Evolutionary conservation across 805 yeast genomes (phyloP).

Genomic region (Pichia membranifaciens): DNA sequence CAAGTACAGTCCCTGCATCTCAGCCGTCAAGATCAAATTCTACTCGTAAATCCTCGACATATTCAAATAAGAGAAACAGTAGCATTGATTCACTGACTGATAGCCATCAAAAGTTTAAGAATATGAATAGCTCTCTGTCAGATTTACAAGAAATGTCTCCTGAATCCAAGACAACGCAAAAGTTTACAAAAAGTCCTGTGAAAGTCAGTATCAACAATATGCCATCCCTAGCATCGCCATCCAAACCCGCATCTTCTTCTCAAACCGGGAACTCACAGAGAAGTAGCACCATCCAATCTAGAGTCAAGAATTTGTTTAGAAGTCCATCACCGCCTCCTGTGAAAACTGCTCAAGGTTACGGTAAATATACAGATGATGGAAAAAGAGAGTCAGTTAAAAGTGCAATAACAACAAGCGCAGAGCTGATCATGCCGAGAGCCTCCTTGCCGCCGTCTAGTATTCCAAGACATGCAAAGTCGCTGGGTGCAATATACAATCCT

Average conservation of each 20-base stretch:
- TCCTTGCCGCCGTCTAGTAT: background rate
- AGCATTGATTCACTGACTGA: slow-evolving; percentile 24
- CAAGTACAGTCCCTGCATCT: slow-evolving; percentile 14
- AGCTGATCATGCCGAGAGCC: background rate
- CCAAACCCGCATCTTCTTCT: slow-evolving; percentile 2
- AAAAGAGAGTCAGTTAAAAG: background rate
- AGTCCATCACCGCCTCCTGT: slow-evolving; percentile 39
- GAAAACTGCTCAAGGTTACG: slow-evolving; percentile 77
- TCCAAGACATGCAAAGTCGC: slow-evolving; percentile 1
- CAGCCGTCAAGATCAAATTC: slow-evolving; percentile 15
- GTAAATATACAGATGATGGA: slow-evolving; percentile 52
- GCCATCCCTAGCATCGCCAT: slow-evolving; percentile 16
- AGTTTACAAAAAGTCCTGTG: background rate
- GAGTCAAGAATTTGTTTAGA: slow-evolving; percentile 47
- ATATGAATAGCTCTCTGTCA: slow-evolving; percentile 5
- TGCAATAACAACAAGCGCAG: background rate
- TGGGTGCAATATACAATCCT: background rate
- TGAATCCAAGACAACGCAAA: slow-evolving; percentile 8
- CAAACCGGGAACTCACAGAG: slow-evolving; percentile 8
- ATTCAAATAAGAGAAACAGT: slow-evolving; percentile 11
- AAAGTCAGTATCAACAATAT: background rate
- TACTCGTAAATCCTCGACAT: slow-evolving; percentile 7
- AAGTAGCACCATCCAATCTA: slow-evolving; percentile 43
- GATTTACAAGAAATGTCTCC: slow-evolving; percentile 18
- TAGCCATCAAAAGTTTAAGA: slow-evolving; percentile 3